A percentile compares a stretch with the other conserved stretches of the same genome.
Conservation (phyloP, 1,284 basidiomycete species). For the Ustilago curta region DNA sequence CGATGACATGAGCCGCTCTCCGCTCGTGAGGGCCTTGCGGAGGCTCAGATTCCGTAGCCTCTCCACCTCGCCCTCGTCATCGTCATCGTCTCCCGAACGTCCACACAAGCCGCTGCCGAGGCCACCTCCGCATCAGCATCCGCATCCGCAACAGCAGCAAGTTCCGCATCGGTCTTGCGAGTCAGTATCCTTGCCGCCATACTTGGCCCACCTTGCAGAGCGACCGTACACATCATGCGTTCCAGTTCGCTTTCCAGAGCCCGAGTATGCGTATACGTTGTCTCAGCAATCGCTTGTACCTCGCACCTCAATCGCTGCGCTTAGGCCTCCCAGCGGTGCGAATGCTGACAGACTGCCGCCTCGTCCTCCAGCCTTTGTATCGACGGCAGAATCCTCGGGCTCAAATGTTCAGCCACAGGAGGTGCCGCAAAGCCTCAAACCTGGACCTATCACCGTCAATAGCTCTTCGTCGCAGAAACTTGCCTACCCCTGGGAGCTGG, state of each 20-base stretch:
- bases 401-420: neutral
- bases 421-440: conserved; percentile 6
- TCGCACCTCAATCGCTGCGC: neutral
- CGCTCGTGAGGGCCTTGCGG: neutral
- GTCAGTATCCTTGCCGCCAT: conserved; percentile 19
- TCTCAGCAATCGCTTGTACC: neutral
- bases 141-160: neutral
- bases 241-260: neutral
- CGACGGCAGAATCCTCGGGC: neutral
- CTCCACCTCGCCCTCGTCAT: neutral
- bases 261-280: neutral
- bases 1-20: neutral
- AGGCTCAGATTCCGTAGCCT: neutral
- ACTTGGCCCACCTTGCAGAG: conserved; percentile 21
- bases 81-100: neutral
- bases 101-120: conserved; percentile 2
- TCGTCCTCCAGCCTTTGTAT: neutral
- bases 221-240: neutral
- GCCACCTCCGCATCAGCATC: neutral
- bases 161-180: neutral
- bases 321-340: neutral
- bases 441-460: conserved; percentile 7
- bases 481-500: conserved; percentile 36
- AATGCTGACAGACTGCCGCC: neutral
- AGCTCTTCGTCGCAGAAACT: neutral